phyloP scores from a whole-genome alignment of 169 alveolate genomes.

The Plasmodium fragile region DNA sequence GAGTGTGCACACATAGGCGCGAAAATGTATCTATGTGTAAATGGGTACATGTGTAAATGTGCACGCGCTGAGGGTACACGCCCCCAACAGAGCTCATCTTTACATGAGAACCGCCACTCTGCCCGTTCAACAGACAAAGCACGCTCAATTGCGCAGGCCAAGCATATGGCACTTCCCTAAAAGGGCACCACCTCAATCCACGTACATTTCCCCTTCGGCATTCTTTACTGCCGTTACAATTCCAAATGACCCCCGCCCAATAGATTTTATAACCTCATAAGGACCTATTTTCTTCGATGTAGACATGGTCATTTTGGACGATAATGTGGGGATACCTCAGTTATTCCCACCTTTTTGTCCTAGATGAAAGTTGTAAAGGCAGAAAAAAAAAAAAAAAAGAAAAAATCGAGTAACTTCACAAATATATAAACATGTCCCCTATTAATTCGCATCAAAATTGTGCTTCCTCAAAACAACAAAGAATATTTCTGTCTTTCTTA shows the following conservation, averaged over 20 bases:
- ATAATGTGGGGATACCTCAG: background rate
- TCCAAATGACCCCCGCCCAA: slow-evolving; percentile 76
- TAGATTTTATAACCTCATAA: slow-evolving; percentile 68
- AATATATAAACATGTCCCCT: background rate
- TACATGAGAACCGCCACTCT: background rate
- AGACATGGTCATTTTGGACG: slow-evolving; percentile 49
- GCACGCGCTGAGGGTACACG: background rate
- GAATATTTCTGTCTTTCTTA: background rate
- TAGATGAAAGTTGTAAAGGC: background rate
- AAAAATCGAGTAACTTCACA: background rate
- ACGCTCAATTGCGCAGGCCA: background rate
- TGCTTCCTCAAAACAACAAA: background rate
- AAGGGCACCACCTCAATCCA: background rate
- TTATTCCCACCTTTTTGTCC: background rate
- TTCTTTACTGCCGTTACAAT: slow-evolving; percentile 71
- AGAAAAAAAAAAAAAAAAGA: background rate
- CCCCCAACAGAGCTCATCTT: background rate
- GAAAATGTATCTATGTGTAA: background rate
- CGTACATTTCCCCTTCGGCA: slow-evolving; percentile 47
- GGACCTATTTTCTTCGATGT: slow-evolving; percentile 51
- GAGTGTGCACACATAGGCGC: background rate
- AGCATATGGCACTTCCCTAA: background rate
- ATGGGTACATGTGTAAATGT: background rate
- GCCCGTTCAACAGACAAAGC: background rate
- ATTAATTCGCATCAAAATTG: background rate